Conservation (phyloP, 768 basidiomycete species). For the Dioszegia crocea region DNA sequence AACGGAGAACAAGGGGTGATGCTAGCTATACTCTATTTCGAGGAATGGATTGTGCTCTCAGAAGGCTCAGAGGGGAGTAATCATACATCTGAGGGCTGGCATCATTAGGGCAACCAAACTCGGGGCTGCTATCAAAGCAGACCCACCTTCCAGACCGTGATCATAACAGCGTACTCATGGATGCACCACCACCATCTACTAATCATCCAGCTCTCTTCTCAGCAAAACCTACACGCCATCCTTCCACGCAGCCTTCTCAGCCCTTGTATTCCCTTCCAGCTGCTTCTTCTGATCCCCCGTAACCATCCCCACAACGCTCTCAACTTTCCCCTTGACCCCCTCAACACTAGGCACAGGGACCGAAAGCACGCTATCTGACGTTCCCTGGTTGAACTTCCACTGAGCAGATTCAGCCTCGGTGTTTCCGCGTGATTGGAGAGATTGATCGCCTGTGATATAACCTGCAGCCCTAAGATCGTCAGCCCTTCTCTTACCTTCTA, state of each 20-base stretch:
- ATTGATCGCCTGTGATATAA: slow-evolving; percentile 41
- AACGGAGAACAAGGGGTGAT: no score
- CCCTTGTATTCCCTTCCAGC: slow-evolving; percentile 41
- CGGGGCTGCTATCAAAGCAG: no score
- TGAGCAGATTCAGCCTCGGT: slow-evolving; percentile 43
- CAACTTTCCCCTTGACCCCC: slow-evolving; percentile 35
- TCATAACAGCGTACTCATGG: no score
- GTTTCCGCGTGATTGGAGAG: slow-evolving; percentile 43
- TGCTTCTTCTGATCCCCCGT: slow-evolving; percentile 46
- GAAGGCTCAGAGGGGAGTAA: no score
- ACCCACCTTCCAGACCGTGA: no score
- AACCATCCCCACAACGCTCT: slow-evolving; percentile 43
- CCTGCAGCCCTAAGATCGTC: slow-evolving; percentile 28
- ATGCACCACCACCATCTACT: no score
- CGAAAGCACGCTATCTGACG: slow-evolving; percentile 14
- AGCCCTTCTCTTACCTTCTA: not conserved
- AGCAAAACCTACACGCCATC: slow-evolving; percentile 42
- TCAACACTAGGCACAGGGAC: slow-evolving; percentile 38
- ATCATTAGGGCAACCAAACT: no score
- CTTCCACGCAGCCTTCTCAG: slow-evolving; percentile 48
- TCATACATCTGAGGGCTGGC: no score
- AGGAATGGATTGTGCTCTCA: no score
- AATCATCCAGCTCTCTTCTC: no score
- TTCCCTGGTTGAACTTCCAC: slow-evolving; percentile 43
- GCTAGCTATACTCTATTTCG: no score